Evolutionary conservation across 2,329 filamentous ascomycete genomes (phyloP).

Genomic region (Sclerotinia minor): DNA sequence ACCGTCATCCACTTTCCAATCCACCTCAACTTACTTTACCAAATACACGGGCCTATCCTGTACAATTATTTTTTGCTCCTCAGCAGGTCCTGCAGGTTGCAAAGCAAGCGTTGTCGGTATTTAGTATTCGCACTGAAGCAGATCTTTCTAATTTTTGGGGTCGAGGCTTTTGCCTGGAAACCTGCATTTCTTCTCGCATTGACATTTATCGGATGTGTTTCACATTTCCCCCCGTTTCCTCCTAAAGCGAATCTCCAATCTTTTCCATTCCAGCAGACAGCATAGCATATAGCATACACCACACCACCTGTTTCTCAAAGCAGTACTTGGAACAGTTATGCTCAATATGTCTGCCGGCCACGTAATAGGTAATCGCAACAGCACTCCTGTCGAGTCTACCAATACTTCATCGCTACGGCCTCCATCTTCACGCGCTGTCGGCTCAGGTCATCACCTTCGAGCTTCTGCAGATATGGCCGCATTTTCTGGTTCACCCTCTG

Average conservation of each 20-base stretch:
- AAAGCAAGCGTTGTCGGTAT: constrained; percentile 35
- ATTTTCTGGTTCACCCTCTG: constrained; percentile 66
- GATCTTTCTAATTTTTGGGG: constrained; percentile 33
- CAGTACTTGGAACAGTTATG: constrained; percentile 20
- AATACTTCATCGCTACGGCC: constrained; percentile 80
- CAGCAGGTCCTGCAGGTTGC: constrained; percentile 30
- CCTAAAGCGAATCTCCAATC: constrained; percentile 18
- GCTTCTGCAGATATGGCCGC: constrained; percentile 95
- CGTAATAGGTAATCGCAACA: constrained; percentile 81
- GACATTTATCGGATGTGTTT: constrained; percentile 23
- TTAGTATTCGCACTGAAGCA: constrained; percentile 33
- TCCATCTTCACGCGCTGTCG: constrained; percentile 74
- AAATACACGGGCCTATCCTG: constrained; percentile 21
- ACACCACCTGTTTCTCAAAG: constrained; percentile 11
- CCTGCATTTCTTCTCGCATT: constrained; percentile 34
- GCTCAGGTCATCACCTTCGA: constrained; percentile 80
- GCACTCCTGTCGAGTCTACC: constrained; percentile 82
- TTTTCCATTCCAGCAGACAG: constrained; percentile 12
- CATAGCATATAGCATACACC: too few species aligned
- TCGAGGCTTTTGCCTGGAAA: constrained; percentile 26
- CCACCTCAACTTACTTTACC: constrained; percentile 14
- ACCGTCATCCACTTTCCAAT: neutral
- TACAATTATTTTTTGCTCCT: constrained; percentile 18
- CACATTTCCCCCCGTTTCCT: constrained; percentile 16
- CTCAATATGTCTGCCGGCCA: constrained; percentile 58